Evolutionary conservation across 257 asterid species (phyloP).

Genomic region (Solanum ossicruentum): DNA sequence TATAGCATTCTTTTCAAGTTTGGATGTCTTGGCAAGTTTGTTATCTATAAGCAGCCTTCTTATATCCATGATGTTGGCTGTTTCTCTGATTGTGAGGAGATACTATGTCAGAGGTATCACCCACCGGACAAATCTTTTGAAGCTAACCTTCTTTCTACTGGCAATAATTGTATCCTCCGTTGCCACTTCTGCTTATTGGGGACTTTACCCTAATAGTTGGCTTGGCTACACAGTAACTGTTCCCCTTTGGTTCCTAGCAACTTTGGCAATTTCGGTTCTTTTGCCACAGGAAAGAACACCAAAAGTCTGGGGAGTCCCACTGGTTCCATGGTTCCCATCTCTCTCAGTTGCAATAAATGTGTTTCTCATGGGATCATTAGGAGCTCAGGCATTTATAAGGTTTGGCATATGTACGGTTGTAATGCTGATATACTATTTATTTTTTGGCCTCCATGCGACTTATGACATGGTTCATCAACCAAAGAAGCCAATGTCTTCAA

Average conservation of each 20-base stretch:
- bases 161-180: slow-evolving; percentile 36
- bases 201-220: slow-evolving; percentile 33
- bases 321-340: slow-evolving; percentile 60
- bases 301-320: slow-evolving; percentile 50
- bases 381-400: slow-evolving; percentile 33
- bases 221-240: slow-evolving; percentile 27
- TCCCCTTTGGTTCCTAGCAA: slow-evolving; percentile 39
- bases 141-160: slow-evolving; percentile 13
- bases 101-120: slow-evolving; percentile 33
- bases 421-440: slow-evolving; percentile 34
- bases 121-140: slow-evolving; percentile 13
- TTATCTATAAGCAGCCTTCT: slow-evolving; percentile 39
- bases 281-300: slow-evolving; percentile 37
- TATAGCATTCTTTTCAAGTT: slow-evolving; percentile 38
- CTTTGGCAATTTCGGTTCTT: slow-evolving; percentile 26
- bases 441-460: slow-evolving; percentile 47
- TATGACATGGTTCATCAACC: slow-evolving; percentile 39
- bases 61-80: slow-evolving; percentile 50
- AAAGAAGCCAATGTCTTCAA: slow-evolving; percentile 12
- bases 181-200: slow-evolving; percentile 52
- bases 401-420: slow-evolving; percentile 29
- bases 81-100: slow-evolving; percentile 44
- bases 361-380: slow-evolving; percentile 59
- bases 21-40: slow-evolving; percentile 28
- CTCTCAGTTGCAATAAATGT: slow-evolving; percentile 38